Evolutionary conservation across 169 alveolate genomes (phyloP), one percentile per base, ranked within the genome.

Genomic region (Eimeria falciformis): DNA sequence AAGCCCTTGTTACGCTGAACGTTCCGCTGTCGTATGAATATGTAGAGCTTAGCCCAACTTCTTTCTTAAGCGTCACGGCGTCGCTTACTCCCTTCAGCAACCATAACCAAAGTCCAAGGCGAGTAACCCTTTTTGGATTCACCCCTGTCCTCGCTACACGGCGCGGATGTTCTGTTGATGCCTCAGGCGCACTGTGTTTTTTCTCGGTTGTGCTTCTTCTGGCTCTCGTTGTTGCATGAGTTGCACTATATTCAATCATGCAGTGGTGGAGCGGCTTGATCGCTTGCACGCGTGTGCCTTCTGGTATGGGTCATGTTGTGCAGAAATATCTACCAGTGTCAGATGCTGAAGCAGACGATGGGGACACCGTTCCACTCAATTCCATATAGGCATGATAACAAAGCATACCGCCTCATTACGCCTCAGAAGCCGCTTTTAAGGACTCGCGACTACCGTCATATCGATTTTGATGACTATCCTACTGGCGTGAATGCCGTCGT

Each of bases 291-390:
- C n/a, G n/a, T n/a, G n/a, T 23, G n/a, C 37, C 75, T 12, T 12
- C 12, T 12, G 25, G 25, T 62, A 11, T 23, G 40, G 65, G 11
- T 77, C 33, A 12, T 40, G 17, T 18, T 29, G 21, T 56, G 40
- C 87, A 68, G 93, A 66, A 98, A 98, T 94, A 98, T 98, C 99
- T 99, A 98, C 95, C 99, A 98, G 94, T 99, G 99, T 94, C 98
- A 98, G 95, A 99, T 99, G 99, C 98, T 99, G 69, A 99, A 99
- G 95, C 99, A 99, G 96, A 99, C 99, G 29, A 98, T 99, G 99
- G 99, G 99, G 21, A 98, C 99, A 56, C 99, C 99, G 4, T 97
- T 97, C 96, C 99, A 98, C 94, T 98, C 98, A 90, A 98, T 97
- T 90, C 98, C 97, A 29, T 97, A 96, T 94, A 96, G 99, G 83